Conservation (phyloP, 2,329 filamentous ascomycete species). For the Apiospora rasikravindrae region DNA sequence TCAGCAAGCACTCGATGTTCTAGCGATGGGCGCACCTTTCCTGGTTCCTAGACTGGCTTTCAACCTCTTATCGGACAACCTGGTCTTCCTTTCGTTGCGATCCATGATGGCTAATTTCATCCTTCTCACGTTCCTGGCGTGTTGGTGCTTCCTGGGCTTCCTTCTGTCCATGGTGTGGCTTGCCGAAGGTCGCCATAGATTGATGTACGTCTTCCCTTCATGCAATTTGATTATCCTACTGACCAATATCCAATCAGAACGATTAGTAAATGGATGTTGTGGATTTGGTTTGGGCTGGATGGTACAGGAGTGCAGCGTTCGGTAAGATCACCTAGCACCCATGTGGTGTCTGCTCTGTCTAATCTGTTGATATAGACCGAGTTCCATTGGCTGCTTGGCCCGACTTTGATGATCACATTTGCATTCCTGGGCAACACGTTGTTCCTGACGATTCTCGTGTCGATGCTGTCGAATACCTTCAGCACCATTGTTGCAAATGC, state of each 20-base stretch:
- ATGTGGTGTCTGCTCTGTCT: constrained; percentile 5
- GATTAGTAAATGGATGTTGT: constrained; percentile 90
- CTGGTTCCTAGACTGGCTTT: constrained; percentile 81
- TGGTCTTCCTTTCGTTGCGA: constrained; percentile 80
- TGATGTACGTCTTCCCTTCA: constrained; percentile 51
- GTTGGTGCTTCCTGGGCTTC: constrained; percentile 86
- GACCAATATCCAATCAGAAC: constrained; percentile 48
- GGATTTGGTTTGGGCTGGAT: constrained; percentile 90
- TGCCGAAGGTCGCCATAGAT: constrained; percentile 64
- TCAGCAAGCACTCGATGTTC: constrained; percentile 75
- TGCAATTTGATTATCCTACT: constrained; percentile 24
- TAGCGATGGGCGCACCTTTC: constrained; percentile 80
- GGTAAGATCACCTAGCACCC: constrained; percentile 38
- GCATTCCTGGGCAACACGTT: constrained; percentile 86
- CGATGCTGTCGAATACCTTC: constrained; percentile 86
- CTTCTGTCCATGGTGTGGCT: constrained; percentile 81
- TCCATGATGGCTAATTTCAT: constrained; percentile 89
- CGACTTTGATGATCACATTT: constrained; percentile 80
- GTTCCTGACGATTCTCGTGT: constrained; percentile 87
- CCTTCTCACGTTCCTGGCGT: constrained; percentile 74
- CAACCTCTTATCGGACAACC: constrained; percentile 81
- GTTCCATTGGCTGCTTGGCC: constrained; percentile 81
- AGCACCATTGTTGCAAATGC: constrained; percentile 78
- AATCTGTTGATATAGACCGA: constrained; percentile 52
- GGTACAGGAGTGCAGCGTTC: constrained; percentile 67